Evolutionary conservation across 768 basidiomycete genomes (phyloP).

Genomic region (Hericium coralloides): DNA sequence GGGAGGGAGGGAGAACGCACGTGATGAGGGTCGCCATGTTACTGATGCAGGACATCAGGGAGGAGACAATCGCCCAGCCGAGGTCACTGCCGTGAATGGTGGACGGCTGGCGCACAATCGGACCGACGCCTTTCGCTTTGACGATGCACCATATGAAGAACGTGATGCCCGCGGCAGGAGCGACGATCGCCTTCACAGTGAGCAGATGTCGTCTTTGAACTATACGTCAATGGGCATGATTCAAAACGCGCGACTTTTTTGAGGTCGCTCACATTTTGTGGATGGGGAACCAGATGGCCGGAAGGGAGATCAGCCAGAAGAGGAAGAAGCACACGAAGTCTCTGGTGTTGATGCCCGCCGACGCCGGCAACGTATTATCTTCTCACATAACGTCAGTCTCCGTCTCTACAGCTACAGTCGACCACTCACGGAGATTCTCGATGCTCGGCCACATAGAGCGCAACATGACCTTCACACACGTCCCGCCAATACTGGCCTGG

Average conservation of each 20-base stretch:
- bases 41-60: constrained; percentile 70
- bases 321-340: constrained; percentile 80
- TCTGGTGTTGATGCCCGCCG: constrained; percentile 65
- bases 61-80: constrained; percentile 67
- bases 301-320: constrained; percentile 76
- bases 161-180: constrained; percentile 57
- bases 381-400: constrained; percentile 2
- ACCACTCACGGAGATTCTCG: constrained; percentile 50
- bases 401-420: not conserved
- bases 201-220: constrained; percentile 68
- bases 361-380: constrained; percentile 68
- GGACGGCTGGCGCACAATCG: constrained; percentile 58
- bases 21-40: constrained; percentile 72
- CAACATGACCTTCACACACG: constrained; percentile 67
- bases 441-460: constrained; percentile 70
- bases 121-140: constrained; percentile 70
- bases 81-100: constrained; percentile 57
- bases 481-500: constrained; percentile 76
- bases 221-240: too few relatives aligned
- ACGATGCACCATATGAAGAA: constrained; percentile 77
- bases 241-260: constrained; percentile 2
- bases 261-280: constrained; percentile 56
- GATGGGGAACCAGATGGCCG: constrained; percentile 76
- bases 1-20: constrained; percentile 27
- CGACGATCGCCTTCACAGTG: constrained; percentile 67